Conservation (phyloP, 2,329 filamentous ascomycete genomes). For the Microsporum audouinii region DNA sequence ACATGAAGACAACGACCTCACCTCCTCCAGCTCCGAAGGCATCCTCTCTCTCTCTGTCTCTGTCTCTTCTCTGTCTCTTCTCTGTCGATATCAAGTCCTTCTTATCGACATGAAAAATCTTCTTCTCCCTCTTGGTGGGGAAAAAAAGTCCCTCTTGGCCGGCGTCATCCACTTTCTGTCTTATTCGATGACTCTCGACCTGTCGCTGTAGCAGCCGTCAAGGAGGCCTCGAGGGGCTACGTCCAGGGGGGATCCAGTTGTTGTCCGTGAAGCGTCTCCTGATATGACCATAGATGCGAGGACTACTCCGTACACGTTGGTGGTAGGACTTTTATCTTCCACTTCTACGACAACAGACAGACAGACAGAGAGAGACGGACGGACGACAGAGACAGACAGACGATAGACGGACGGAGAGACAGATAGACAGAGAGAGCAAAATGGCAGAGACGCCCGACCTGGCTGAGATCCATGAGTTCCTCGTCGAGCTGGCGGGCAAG, state of each 20-base stretch:
- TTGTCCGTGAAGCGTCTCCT: too few species aligned
- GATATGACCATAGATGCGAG: too few species aligned
- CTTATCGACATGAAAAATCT: neutral
- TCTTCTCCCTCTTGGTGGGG: neutral
- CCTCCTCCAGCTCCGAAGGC: slow-evolving; percentile 68
- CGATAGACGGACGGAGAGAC: neutral
- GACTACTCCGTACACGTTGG: too few species aligned
- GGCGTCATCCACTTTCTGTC: neutral
- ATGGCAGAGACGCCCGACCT: slow-evolving; percentile 18
- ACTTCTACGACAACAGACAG: too few species aligned
- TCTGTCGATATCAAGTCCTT: neutral
- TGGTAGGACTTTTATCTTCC: too few species aligned
- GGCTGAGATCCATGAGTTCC: slow-evolving; percentile 33
- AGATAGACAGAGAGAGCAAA: neutral
- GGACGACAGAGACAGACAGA: neutral
- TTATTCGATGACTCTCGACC: too few species aligned
- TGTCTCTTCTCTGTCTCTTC: neutral
- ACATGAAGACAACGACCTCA: slow-evolving; percentile 27
- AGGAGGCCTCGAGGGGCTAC: too few species aligned
- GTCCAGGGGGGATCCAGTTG: too few species aligned
- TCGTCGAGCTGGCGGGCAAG: slow-evolving; percentile 30
- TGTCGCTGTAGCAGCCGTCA: too few species aligned
- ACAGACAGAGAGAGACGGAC: neutral
- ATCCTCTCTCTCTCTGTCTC: slow-evolving; percentile 37
- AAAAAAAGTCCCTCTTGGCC: neutral